Evolutionary conservation across 345 rosid species (phyloP), one percentile per base, ranked within the genome.

Genomic region (Gossypium rotundifolium): DNA sequence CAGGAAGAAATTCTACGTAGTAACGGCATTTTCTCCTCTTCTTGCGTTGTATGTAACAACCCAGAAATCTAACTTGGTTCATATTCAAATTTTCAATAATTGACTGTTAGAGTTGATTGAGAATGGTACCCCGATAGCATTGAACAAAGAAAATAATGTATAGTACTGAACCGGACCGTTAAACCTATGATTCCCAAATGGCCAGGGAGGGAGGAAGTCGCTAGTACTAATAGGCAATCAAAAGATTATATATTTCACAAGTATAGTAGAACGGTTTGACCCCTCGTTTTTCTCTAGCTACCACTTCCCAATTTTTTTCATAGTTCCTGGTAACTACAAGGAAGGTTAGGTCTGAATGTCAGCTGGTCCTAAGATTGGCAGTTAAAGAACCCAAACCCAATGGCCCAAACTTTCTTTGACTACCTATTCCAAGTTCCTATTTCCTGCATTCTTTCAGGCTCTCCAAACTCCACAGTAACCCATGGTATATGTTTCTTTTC

Each of bases 341-440:
- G 86, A 85, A 54, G 12, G 84, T 70, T 80, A 82, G 85, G 85
- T 83, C 63, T 76, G 89, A 86, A 75, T 27, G 70, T 59, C 77
- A 8, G 86, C 7, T 69, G 46, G 60, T 7, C 45, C 76, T 76
- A 67, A 66, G 81, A 79, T 78, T 49, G 72, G 53, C 74, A 74
- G 79, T 27, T 70, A 22, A n/a, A 40, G 7, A 40, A 59, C 63
- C 25, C 38, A 62, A 27, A 33, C 17, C 9, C 63, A 14, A 49
- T 57, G 7, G 9, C 72, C 13, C 12, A 48, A 60, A 51, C 12
- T 27, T 48, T 20, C 13, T 22, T 17, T 45, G 58, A 55, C 67
- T 8, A 53, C 11, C 2, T 6, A 8, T 67, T 48, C 55, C 48
- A 57, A 11, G 9, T 40, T 52, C 33, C 46, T 46, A 13, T 46